phyloP scores from a whole-genome alignment of 75 land plant genomes.

The Sequoia sempervirens region DNA sequence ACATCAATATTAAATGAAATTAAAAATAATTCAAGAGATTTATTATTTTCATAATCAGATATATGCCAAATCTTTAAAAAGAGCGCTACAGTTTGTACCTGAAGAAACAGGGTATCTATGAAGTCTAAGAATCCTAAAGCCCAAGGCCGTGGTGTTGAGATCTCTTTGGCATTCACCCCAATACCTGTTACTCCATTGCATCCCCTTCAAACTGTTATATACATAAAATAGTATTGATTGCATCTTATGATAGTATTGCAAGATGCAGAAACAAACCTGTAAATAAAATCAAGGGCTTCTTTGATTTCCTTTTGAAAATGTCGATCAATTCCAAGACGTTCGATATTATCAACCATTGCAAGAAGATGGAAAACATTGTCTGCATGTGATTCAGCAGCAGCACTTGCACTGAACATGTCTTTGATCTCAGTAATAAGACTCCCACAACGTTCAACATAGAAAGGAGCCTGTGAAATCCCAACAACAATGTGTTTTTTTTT shows the following conservation, averaged over 20 bases:
- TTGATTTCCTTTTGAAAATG: constrained; percentile 18
- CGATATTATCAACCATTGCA: constrained; percentile 43
- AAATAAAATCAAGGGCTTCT: constrained; percentile 17
- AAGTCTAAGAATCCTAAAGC: background rate
- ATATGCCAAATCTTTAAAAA: too few relatives aligned
- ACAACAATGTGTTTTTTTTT: background rate
- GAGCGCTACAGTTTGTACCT: too few relatives aligned
- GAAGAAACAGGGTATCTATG: background rate
- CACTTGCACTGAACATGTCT: background rate
- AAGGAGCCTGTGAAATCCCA: background rate
- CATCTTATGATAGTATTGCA: background rate
- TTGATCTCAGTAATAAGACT: background rate
- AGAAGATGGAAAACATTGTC: constrained; percentile 56
- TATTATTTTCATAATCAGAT: too few relatives aligned
- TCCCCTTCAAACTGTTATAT: background rate
- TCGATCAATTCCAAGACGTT: constrained; percentile 33
- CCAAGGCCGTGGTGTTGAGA: background rate
- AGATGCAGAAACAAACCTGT: constrained; percentile 3
- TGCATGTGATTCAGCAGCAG: constrained; percentile 25
- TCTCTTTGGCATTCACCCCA: background rate
- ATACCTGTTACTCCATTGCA: background rate
- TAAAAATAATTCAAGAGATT: too few relatives aligned
- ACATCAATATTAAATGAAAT: too few relatives aligned
- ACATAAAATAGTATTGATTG: background rate
- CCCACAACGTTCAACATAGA: background rate